Evolutionary conservation across 2,329 filamentous ascomycete genomes (phyloP).

Genomic region (Graphilbum sp.): DNA sequence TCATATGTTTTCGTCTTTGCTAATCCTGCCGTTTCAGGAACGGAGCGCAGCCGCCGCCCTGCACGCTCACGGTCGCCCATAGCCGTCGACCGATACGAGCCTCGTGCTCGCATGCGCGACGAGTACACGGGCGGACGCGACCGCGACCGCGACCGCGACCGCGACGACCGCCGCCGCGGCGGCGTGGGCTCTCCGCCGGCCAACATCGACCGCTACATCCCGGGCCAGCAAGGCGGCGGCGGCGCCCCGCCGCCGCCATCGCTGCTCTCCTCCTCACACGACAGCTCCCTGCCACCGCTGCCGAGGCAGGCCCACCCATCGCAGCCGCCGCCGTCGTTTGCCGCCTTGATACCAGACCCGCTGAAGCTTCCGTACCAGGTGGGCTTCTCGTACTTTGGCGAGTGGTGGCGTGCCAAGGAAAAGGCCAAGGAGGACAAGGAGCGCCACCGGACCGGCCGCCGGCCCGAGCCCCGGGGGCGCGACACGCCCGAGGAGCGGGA

Average conservation of each 20-base stretch:
- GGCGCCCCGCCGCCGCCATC: conserved; percentile 10
- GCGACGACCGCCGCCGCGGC: conserved; percentile 51
- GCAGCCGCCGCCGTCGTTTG: conserved; percentile 24
- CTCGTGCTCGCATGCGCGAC: conserved; percentile 47
- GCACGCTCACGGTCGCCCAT: conserved; percentile 55
- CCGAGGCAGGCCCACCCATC: conserved; percentile 29
- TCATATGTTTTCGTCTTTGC: no score
- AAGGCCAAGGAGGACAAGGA: conserved; percentile 72
- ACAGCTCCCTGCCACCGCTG: conserved; percentile 55
- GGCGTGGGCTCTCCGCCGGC: conserved; percentile 45
- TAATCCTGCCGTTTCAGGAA: conserved; percentile 21
- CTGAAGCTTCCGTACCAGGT: conserved; percentile 62
- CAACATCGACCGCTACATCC: conserved; percentile 74
- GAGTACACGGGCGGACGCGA: conserved; percentile 32
- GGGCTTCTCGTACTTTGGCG: conserved; percentile 71
- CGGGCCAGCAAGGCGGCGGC: conserved; percentile 36
- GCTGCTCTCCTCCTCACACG: conserved; percentile 24
- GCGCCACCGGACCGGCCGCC: conserved; percentile 49
- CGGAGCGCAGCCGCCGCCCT: conserved; percentile 39
- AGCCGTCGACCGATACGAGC: conserved; percentile 62
- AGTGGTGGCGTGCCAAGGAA: conserved; percentile 75
- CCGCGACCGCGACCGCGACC: conserved; percentile 21
- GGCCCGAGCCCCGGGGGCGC: conserved; percentile 47
- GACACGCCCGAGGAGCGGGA: conserved; percentile 59
- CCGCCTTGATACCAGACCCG: conserved; percentile 58